phyloP scores from a whole-genome alignment of 345 rosid genomes.

The Populus tremula region DNA sequence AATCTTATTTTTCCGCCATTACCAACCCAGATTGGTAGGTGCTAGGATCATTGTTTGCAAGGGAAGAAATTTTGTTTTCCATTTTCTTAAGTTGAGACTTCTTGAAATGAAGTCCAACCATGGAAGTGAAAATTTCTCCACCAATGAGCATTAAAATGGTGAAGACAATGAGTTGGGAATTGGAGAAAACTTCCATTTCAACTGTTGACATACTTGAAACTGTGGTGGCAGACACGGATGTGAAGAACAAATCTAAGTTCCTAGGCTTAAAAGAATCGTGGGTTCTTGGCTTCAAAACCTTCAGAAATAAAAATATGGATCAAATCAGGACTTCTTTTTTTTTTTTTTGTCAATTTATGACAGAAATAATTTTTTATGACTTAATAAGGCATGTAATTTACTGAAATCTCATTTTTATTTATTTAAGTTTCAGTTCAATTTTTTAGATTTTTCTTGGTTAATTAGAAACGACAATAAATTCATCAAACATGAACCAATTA shows the following conservation, averaged over 20 bases:
- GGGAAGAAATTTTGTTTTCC: neutral
- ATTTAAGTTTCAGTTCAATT: too few relatives aligned
- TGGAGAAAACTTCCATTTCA: constrained; percentile 82
- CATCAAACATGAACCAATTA: too few relatives aligned
- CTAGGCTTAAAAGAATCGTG: constrained; percentile 22
- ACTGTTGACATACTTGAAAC: constrained; percentile 74
- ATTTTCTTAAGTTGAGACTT: neutral
- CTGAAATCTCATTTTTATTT: too few relatives aligned
- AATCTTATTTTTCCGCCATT: neutral
- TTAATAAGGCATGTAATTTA: too few relatives aligned
- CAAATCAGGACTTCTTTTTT: too few relatives aligned
- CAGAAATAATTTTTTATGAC: too few relatives aligned
- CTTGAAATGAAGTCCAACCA: constrained; percentile 30
- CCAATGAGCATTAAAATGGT: constrained; percentile 54
- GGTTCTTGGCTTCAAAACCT: constrained; percentile 33
- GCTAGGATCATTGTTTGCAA: neutral
- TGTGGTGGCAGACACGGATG: constrained; percentile 60
- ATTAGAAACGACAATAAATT: too few relatives aligned
- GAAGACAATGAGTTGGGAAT: constrained; percentile 50
- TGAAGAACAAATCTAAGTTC: constrained; percentile 60
- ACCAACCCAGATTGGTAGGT: neutral
- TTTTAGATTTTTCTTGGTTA: too few relatives aligned
- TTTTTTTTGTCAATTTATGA: too few relatives aligned
- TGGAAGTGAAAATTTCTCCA: constrained; percentile 49
- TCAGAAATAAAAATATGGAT: neutral